Evolutionary conservation across 2,329 filamentous ascomycete species (phyloP).

Genomic region (Beauveria asiatica): DNA sequence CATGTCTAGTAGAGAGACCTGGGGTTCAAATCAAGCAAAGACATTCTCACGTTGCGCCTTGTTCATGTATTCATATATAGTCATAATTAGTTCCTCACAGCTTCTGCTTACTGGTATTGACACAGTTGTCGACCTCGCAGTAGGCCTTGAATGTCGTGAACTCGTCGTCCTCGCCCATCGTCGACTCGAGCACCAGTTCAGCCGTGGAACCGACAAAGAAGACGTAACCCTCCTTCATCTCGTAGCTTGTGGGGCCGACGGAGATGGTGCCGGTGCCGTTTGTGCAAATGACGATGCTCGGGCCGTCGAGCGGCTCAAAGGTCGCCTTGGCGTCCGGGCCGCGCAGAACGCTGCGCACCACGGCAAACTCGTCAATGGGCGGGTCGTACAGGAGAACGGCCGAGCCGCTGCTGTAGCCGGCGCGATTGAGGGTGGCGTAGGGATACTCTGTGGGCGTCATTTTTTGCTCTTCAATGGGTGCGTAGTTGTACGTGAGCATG

Average conservation of each 20-base stretch:
- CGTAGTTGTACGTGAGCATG: conserved; percentile 93
- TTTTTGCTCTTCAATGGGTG: conserved; percentile 90
- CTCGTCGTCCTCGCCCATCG: conserved; percentile 45
- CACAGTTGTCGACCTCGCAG: conserved; percentile 61
- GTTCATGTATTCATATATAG: neutral
- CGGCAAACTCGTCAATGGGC: conserved; percentile 92
- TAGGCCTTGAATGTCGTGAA: conserved; percentile 91
- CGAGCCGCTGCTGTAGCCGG: conserved; percentile 70
- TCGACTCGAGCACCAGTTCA: conserved; percentile 68
- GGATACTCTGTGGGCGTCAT: conserved; percentile 81
- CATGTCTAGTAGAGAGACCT: too few relatives aligned
- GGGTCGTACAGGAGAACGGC: conserved; percentile 77
- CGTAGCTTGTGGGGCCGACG: conserved; percentile 73
- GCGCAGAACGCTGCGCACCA: conserved; percentile 71
- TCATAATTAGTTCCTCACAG: conserved; percentile 14
- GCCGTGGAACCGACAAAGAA: conserved; percentile 86
- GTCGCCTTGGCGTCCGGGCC: conserved; percentile 69
- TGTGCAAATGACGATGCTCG: conserved; percentile 90
- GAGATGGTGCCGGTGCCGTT: conserved; percentile 72
- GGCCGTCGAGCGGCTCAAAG: conserved; percentile 78
- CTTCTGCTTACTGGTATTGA: conserved; percentile 18
- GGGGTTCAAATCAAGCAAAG: too few relatives aligned
- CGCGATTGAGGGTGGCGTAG: conserved; percentile 73
- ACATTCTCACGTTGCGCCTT: neutral
- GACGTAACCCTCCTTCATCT: conserved; percentile 64